Conservation (phyloP, 148 eudicot species). For the Euryodendron excelsum region DNA sequence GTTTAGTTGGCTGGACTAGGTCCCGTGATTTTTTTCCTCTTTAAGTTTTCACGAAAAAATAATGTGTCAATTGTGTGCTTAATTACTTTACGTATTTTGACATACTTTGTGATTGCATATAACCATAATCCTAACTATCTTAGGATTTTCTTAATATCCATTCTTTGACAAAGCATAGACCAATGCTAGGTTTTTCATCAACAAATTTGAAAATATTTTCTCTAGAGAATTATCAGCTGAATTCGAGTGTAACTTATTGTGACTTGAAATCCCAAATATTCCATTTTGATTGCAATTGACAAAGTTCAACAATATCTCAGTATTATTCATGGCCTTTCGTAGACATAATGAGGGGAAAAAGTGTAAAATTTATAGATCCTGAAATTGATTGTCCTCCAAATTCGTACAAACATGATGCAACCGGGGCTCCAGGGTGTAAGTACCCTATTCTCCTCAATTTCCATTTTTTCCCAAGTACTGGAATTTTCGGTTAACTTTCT, state of each 20-base stretch:
- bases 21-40: no score
- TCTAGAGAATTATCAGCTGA: background rate
- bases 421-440: slow-evolving; percentile 31
- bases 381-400: slow-evolving; percentile 22
- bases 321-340: background rate
- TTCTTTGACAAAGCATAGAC: no score
- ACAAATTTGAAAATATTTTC: background rate
- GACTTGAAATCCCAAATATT: no score
- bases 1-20: no score
- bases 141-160: no score
- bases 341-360: slow-evolving; percentile 40
- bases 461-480: background rate
- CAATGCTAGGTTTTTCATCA: no score
- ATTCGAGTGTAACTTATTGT: background rate
- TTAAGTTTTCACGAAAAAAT: no score
- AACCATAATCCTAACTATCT: no score
- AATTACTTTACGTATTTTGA: no score
- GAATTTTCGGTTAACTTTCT: background rate
- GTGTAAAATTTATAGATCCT: slow-evolving; percentile 35
- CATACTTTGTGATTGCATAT: no score
- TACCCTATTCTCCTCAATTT: background rate
- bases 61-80: no score
- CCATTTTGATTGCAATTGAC: background rate
- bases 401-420: slow-evolving; percentile 21
- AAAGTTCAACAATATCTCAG: background rate